Conservation (phyloP, 148 eudicot genomes). For the Rhododendron henanense region DNA sequence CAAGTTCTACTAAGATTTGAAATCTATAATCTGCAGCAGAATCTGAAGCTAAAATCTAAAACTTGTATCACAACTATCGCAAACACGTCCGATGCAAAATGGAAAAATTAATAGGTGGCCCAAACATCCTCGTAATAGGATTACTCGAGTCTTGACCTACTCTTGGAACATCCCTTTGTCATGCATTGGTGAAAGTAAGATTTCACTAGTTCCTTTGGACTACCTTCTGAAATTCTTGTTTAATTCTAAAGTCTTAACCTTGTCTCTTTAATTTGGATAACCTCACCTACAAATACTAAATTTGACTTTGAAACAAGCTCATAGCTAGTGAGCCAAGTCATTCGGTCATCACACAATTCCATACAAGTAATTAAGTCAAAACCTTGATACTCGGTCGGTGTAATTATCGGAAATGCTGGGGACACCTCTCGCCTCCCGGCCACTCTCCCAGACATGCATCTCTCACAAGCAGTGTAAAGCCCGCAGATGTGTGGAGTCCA, state of each 20-base stretch:
- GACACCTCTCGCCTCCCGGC: no score
- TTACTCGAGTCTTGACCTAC: neutral
- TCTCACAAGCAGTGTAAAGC: no score
- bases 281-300: neutral
- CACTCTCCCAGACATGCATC: no score
- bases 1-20: no score
- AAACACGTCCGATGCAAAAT: neutral
- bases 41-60: neutral
- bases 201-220: neutral
- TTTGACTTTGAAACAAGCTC: neutral
- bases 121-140: neutral
- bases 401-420: no score
- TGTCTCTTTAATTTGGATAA: neutral
- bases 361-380: conserved; percentile 21
- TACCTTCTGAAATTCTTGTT: neutral
- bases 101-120: neutral
- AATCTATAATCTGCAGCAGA: neutral
- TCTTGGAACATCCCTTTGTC: neutral
- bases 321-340: neutral
- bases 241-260: neutral
- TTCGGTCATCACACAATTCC: neutral
- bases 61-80: no score
- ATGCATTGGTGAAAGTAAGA: neutral
- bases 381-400: neutral
- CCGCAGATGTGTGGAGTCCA: fast-evolving